Evolutionary conservation across 1,139 yeast genomes (phyloP), one percentile per base, ranked within the genome.

Genomic region (Hansenula lynferdii): DNA sequence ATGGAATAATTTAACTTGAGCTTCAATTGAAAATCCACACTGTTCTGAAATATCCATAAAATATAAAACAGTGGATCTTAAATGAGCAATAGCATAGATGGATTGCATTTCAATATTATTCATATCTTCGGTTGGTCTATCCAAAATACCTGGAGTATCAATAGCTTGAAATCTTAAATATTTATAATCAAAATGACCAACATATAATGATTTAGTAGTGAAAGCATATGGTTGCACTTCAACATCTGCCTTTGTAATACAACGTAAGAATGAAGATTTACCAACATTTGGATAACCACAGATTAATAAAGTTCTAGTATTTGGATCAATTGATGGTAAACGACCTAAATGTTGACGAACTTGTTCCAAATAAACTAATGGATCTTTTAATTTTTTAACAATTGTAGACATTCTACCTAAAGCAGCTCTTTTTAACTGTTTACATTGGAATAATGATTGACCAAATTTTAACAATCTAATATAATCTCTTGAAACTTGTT

Each of bases 211-310:
- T 67, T 90, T 90, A 47, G 97, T 90, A 53, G 97, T 90, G 77
- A 92, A 92, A 34, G 98, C 98, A 65, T 92, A 92, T 28, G 98
- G 98, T 66, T 94, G 98, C 46, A 94, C 98, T 57, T 92, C 99
- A 44, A 92, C 99, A 56, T 92, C 97, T 25, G 98, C 98, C 58
- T 95, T 85, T 47, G 98, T 92, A 65, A 94, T 86, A 63, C 94
- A 80, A 59, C 80, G 77, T 64, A 92, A 75, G 67, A 92, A 92
- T 18, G 97, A 87, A 12, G 98, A 92, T 67, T 92, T 92, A 68
- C 99, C 99, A 45, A 92, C 99, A 64, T 92, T 92, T 42, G 99
- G 99, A 68, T 92, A 92, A 47, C 99, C 99, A 70, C 98, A 94
- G 58, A 94, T 90, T 57, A 92, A 75, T 55, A 92, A 72, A 27